Conservation (phyloP, 495 filamentous ascomycete species). For the Xylaria venustula region DNA sequence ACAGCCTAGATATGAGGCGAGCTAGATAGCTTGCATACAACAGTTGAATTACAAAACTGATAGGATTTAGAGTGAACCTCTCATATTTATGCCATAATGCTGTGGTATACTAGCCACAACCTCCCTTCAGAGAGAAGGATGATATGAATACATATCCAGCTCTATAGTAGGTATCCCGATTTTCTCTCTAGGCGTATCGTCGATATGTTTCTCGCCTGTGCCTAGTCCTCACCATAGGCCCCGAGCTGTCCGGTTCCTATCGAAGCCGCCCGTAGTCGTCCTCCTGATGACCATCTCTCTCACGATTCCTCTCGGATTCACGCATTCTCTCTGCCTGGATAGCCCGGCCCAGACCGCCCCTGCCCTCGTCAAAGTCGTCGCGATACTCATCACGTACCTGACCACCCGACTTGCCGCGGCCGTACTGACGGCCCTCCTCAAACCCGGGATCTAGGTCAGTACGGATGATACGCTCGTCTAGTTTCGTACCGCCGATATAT, state of each 20-base stretch:
- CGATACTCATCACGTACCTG: constrained; percentile 98
- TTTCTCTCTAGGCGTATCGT: too few species aligned
- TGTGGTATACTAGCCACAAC: neutral
- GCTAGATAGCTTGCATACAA: constrained; percentile 1
- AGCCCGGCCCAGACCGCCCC: constrained; percentile 72
- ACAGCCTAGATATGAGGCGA: neutral
- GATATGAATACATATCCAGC: neutral
- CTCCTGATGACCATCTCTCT: constrained; percentile 39
- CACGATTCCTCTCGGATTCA: constrained; percentile 46
- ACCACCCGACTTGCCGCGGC: constrained; percentile 83
- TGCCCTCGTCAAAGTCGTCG: constrained; percentile 91
- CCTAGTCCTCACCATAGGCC: too few species aligned
- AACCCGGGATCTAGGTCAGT: constrained; percentile 98
- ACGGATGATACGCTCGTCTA: constrained; percentile 93
- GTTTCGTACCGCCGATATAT: constrained; percentile 97
- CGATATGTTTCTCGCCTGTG: too few species aligned
- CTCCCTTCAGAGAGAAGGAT: neutral
- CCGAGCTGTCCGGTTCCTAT: constrained; percentile 23
- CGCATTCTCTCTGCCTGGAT: constrained; percentile 62
- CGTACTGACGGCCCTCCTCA: constrained; percentile 92
- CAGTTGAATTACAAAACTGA: neutral
- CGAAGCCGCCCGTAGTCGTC: constrained; percentile 48
- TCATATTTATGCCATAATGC: neutral
- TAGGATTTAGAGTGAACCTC: neutral
- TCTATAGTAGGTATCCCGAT: too few species aligned